These are phyloP conservation scores for Cladophialophora exuberans DNA, from an alignment of 2,329 filamentous ascomycete genomes.

Conservation along the genomic window DNA sequence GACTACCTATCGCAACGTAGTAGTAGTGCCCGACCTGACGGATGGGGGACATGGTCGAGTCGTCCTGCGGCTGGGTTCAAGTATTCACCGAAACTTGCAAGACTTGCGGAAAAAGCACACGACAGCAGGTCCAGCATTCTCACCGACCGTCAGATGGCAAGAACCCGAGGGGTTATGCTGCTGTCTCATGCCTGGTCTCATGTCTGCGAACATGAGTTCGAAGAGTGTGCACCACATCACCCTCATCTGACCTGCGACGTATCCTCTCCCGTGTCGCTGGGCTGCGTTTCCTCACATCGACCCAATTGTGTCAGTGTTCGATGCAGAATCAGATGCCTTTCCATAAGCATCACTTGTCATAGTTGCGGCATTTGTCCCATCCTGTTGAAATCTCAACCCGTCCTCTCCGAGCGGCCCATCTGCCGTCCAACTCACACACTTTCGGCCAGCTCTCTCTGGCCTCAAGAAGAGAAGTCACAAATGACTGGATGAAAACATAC, in stretches of 20 bases:
- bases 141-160: neutral
- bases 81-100: neutral
- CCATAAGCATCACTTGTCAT: too few species aligned
- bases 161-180: conserved; percentile 12
- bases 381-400: too few species aligned
- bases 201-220: conserved; percentile 22
- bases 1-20: too few species aligned
- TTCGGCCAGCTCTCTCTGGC: conserved; percentile 4
- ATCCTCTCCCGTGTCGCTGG: conserved; percentile 8
- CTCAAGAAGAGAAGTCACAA: conserved; percentile 1
- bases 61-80: neutral
- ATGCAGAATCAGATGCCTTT: too few species aligned
- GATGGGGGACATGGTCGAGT: too few species aligned
- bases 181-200: neutral
- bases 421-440: too few species aligned
- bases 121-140: conserved; percentile 4
- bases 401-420: too few species aligned
- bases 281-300: neutral
- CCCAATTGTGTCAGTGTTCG: conserved; percentile 6
- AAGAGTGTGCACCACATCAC: conserved; percentile 8
- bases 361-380: too few species aligned
- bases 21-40: too few species aligned
- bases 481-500: conserved; percentile 4
- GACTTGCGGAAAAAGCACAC: neutral
- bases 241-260: conserved; percentile 19